Base-by-base conservation (phyloP, 768 basidiomycete species). In the Mycena vulgaris region DNA sequence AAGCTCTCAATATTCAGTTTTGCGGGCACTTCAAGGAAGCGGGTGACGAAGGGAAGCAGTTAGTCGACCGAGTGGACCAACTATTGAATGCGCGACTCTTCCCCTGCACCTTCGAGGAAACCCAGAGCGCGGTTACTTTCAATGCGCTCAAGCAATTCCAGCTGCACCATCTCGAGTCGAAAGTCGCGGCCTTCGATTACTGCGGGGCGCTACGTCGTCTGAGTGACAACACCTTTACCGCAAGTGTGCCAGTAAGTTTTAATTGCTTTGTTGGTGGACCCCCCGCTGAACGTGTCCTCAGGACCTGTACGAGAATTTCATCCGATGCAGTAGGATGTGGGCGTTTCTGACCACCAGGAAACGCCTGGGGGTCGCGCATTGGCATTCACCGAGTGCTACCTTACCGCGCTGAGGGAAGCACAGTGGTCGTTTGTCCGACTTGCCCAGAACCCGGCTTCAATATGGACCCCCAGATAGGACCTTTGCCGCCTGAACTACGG, bases 371-470 rank as follows among this genome's bases (percentile, higher is more conserved):
- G 45, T 48, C 10, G 33, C 6, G 2, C 60, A 63, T 23, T n/a
- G 53, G 55, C 3, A 62, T 68, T 6, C 53, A 40, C 21, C 0
- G 9, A 1, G 5, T 62, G 1, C 31, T 68, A 3, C 13, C 25
- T 2, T 19, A 48, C 17, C 59, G 67, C 2, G 53, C 67, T 0
- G 3, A 0, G 8, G 45, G 53, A 4, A 68, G 57, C 37, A 0
- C 27, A 3, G 27, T 40, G n/a, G 6, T 68, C 2, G 56, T 39
- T 4, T 68, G 67, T 25, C 67, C 67, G 6, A 23, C 14, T 19
- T 68, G 67, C n/a, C 67, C 60, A 3, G 67, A 68, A 19, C 51
- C 67, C 0, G 67, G 67, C 2, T 68, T 68, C 67, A 68, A 68
- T 25, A 62, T 62, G 67, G 60, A 68, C 35, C 25, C 28, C 9